Percentiles rank a stretch among this genome's conserved stretches.
Conservation (phyloP, 257 asterid species). For the Coffea canephora region DNA sequence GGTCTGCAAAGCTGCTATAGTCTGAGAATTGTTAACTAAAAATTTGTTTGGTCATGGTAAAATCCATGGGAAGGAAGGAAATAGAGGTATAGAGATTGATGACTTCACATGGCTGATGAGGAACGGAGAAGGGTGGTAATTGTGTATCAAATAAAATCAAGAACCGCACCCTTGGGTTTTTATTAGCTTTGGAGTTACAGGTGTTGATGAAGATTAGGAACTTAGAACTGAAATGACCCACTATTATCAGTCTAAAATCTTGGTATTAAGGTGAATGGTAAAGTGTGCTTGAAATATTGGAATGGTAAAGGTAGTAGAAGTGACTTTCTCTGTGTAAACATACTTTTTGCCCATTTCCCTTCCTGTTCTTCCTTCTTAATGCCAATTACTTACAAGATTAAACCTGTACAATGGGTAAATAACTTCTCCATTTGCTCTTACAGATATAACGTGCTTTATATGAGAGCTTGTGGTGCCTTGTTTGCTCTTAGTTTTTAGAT, state of each 20-base stretch:
- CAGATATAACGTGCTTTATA: not conserved
- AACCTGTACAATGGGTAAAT: not conserved
- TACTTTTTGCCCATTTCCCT: not conserved
- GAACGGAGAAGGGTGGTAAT: not conserved
- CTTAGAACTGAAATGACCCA: not conserved
- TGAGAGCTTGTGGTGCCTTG: constrained; percentile 1
- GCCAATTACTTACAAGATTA: not conserved
- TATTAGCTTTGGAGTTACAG: not conserved
- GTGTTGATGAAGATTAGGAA: not conserved
- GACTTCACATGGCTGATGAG: not conserved
- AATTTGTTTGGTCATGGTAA: not conserved
- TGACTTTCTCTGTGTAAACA: too few species aligned
- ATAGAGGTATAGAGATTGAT: not conserved
- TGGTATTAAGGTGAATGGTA: too few species aligned
- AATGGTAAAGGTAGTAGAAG: not conserved
- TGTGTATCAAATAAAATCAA: not conserved
- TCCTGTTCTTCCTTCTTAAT: not conserved
- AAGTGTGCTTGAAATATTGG: not conserved
- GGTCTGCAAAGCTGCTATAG: not conserved
- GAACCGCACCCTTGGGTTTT: not conserved
- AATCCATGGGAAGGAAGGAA: not conserved
- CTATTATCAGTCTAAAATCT: not conserved
- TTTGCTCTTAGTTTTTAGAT: not conserved
- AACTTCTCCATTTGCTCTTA: not conserved
- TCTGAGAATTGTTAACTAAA: not conserved